Base-by-base conservation (phyloP, 148 eudicot genomes). In the Simmondsia chinensis region DNA sequence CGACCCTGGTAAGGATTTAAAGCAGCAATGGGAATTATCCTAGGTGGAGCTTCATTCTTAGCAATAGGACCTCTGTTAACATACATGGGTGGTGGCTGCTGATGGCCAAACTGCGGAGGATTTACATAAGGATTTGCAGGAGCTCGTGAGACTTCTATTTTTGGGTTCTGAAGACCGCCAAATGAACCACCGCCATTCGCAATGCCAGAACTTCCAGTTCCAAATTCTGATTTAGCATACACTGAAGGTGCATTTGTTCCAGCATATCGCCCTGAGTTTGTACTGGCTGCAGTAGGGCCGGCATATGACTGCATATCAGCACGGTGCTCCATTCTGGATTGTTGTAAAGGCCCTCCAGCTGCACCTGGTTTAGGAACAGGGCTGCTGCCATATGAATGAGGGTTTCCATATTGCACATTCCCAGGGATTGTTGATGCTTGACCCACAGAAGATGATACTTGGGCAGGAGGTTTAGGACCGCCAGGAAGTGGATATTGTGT, bases 1-100 rank as follows among this genome's bases (percentile, higher is more conserved):
- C 88, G 72, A 37, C 87, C 83, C 53, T 61, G 87, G 57, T 65
- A 93, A 33, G 96, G 99, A 63, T 86, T 80, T 47, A 93, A 45
- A 33, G 87, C 79, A 48, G 82, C 83, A 58, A 93, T 86, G 0
- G 96, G 99, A 29, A 82, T 39, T 52, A 80, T 75, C 75, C 83
- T 82, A 1, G 79, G 60, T 24, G 94, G 64, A 52, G 96, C 94
- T 52, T 82, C 99, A 60, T 93, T 82, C 66, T 40, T 82, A 11
- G 82, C 77, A 14, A 72, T 39, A 30, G 94, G 99, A 28, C 83
- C 99, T 46, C 82, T 79, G 57, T 86, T 86, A 37, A 52, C 48
- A 57, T 68, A 85, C 86, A 72, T 70, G 33, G 96, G 69, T 41
- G 82, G 58, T 20, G 70, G 81, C 48, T 72, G 96, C 36, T 72